Percentiles rank a stretch among this genome's conserved stretches.
Evolutionary conservation across 768 basidiomycete genomes (phyloP).

Genomic region (Cystobasidium tubakii): DNA sequence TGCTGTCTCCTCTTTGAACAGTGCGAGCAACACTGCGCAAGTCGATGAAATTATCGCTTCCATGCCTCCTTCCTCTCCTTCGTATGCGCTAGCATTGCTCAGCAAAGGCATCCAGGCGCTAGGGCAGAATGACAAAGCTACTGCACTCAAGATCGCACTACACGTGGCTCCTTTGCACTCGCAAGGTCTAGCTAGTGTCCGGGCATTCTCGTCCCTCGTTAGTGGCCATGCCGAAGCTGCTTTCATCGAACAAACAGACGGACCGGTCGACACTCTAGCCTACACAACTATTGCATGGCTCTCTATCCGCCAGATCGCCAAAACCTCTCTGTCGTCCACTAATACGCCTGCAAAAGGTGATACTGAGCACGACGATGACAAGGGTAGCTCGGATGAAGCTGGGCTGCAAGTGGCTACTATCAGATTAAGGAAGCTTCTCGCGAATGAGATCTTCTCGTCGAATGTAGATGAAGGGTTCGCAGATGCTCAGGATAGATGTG

Average conservation of each 20-base stretch:
- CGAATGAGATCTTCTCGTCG: neutral
- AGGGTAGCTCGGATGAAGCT: conserved; percentile 12
- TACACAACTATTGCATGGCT: conserved; percentile 28
- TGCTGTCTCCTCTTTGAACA: neutral
- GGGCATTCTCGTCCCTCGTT: conserved; percentile 8
- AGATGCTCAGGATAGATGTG: conserved; percentile 29
- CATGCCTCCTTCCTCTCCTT: conserved; percentile 1
- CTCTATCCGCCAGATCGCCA: conserved; percentile 5
- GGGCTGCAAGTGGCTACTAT: conserved; percentile 11
- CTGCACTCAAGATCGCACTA: conserved; percentile 9
- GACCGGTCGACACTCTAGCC: conserved; percentile 8
- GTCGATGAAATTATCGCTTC: conserved; percentile 2
- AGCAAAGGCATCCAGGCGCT: conserved; percentile 20
- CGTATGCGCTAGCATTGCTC: conserved; percentile 3
- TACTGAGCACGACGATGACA: neutral
- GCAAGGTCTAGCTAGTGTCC: neutral
- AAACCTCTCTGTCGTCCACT: neutral
- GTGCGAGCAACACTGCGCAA: neutral
- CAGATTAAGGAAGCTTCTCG: conserved; percentile 9
- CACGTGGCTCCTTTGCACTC: neutral
- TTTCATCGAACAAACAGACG: neutral
- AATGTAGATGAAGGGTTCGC: neutral
- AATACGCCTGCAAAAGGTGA: neutral
- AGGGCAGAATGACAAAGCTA: neutral
- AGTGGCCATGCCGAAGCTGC: neutral